A percentile compares a stretch with the other conserved stretches of the same genome.
Evolutionary conservation across 306 rosid genomes (phyloP).

Genomic region (Prinsepia uniflora): DNA sequence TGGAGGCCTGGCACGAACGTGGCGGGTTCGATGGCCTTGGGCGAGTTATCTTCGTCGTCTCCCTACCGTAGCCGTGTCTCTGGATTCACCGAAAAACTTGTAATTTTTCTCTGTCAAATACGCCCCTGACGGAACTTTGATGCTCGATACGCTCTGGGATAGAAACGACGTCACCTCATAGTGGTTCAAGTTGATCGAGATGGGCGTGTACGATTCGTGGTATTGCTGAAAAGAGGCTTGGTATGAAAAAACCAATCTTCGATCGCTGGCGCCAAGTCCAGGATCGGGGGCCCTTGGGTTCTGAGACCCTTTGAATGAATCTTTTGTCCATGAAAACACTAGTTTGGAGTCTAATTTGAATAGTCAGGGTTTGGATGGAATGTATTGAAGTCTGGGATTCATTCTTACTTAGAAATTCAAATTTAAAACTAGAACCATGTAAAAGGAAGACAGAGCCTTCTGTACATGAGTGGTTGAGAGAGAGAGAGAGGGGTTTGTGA

Average conservation of each 20-base stretch:
- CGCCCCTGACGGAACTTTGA: conserved; percentile 58
- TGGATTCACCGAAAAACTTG: conserved; percentile 23
- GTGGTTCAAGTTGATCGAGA: conserved; percentile 31
- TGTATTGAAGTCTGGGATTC: neutral
- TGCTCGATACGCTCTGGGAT: conserved; percentile 55
- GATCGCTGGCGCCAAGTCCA: conserved; percentile 53
- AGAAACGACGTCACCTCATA: conserved; percentile 45
- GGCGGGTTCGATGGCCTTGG: no score
- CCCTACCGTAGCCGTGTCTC: conserved; percentile 20
- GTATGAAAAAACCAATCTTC: conserved; percentile 83
- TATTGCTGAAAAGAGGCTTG: conserved; percentile 65
- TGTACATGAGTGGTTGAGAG: no score
- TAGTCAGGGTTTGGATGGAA: neutral
- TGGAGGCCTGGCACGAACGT: no score
- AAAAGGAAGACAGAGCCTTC: conserved; percentile 4
- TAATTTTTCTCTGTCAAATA: conserved; percentile 31
- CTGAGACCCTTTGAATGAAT: conserved; percentile 41
- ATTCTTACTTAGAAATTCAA: neutral
- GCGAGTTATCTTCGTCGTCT: no score
- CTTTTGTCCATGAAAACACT: conserved; percentile 33
- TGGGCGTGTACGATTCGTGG: conserved; percentile 53
- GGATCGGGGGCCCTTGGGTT: conserved; percentile 53
- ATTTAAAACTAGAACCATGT: neutral
- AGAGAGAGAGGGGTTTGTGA: no score
- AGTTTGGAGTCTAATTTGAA: no score